Evolutionary conservation across 2,329 filamentous ascomycete species (phyloP).

Genomic region (Venturia carpophila): DNA sequence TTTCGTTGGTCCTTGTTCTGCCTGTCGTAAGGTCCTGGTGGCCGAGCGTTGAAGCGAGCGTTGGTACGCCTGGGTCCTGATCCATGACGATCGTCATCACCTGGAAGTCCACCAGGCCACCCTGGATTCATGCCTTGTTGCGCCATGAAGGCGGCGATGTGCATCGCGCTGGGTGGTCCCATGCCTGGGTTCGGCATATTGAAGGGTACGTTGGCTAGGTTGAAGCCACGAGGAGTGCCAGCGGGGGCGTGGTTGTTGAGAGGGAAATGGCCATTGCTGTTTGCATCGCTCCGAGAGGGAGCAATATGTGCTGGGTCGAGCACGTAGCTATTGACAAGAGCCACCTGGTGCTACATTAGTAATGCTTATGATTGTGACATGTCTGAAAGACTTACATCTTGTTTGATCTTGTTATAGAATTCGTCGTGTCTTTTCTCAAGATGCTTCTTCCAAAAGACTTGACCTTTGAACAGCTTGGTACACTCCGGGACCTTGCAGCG

Average conservation of each 20-base stretch:
- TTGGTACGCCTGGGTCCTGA: constrained; percentile 38
- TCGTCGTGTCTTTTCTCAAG: constrained; percentile 91
- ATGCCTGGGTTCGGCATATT: constrained; percentile 34
- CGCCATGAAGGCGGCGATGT: constrained; percentile 22
- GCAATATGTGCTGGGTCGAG: constrained; percentile 92
- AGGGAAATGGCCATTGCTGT: constrained; percentile 92
- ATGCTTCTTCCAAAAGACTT: constrained; percentile 96
- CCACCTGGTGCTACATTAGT: constrained; percentile 53
- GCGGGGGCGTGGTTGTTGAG: constrained; percentile 66
- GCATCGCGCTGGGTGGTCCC: constrained; percentile 20
- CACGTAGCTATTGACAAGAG: constrained; percentile 89
- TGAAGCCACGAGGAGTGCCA: constrained; percentile 88
- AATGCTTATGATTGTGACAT: background rate
- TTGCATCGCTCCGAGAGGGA: constrained; percentile 84
- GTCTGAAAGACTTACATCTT: constrained; percentile 59
- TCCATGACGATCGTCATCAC: constrained; percentile 32
- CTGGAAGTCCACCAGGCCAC: constrained; percentile 20
- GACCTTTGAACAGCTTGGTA: constrained; percentile 93
- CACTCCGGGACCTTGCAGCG: constrained; percentile 95
- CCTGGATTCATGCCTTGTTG: constrained; percentile 13
- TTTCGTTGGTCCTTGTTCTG: constrained; percentile 36
- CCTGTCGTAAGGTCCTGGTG: constrained; percentile 34
- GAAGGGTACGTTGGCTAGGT: constrained; percentile 63
- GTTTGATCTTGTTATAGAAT: constrained; percentile 71
- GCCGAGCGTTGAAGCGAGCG: constrained; percentile 32